Conservation (phyloP, 441 rosid genomes). For the Bruguiera hainesii region DNA sequence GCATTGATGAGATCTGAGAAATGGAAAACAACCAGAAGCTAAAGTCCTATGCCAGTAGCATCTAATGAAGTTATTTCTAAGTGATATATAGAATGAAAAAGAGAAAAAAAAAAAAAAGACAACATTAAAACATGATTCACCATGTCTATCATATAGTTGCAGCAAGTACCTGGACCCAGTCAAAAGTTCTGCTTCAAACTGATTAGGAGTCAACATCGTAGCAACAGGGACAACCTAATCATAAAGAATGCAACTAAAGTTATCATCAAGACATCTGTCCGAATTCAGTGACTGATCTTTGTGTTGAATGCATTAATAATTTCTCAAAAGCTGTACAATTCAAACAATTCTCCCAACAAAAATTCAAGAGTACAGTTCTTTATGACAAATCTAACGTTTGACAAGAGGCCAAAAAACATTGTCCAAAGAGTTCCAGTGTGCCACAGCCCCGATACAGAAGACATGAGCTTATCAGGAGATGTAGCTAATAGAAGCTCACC, state of each 20-base stretch:
- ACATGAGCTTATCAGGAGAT: conserved; percentile 60
- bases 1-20: too few species aligned
- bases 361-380: too few species aligned
- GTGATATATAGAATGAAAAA: too few species aligned
- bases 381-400: background rate
- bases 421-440: background rate
- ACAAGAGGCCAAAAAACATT: background rate
- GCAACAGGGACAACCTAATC: conserved; percentile 95
- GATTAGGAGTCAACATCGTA: conserved; percentile 99
- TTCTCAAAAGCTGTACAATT: too few species aligned
- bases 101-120: background rate
- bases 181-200: conserved; percentile 96
- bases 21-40: too few species aligned
- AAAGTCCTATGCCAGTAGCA: too few species aligned
- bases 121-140: conserved; percentile 11
- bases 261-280: conserved; percentile 11
- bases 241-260: conserved; percentile 13
- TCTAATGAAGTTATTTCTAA: too few species aligned
- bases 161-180: conserved; percentile 71
- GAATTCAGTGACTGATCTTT: conserved; percentile 12
- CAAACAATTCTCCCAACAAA: too few species aligned
- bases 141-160: conserved; percentile 1
- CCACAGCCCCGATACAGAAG: background rate
- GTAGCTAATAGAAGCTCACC: conserved; percentile 52
- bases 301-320: conserved; percentile 6